These are phyloP conservation scores for Porogramme epimiltina DNA, from an alignment of 1,284 basidiomycete species.

Conservation along the genomic window DNA sequence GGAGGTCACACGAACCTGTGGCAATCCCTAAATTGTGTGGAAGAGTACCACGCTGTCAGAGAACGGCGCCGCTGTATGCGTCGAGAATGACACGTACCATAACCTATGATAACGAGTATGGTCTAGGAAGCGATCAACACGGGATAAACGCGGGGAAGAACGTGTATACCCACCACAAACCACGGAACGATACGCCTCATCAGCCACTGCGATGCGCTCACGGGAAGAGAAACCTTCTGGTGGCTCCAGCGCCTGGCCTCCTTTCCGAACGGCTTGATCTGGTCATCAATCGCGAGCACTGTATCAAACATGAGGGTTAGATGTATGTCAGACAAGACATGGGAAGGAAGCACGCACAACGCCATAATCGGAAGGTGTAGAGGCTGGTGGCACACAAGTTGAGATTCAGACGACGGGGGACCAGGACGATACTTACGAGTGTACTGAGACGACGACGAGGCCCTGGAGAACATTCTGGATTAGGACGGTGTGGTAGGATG, in stretches of 20 bases:
- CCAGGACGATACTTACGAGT: conserved; percentile 10
- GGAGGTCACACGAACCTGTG: conserved; percentile 1
- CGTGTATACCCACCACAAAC: conserved; percentile 10
- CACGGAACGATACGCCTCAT: conserved; percentile 17
- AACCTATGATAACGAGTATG: conserved; percentile 17
- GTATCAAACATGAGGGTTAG: not conserved
- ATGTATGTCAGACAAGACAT: not conserved
- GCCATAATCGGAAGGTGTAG: conserved; percentile 24
- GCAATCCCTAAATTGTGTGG: conserved; percentile 5
- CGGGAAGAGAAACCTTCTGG: conserved; percentile 10
- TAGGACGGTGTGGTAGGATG: not conserved
- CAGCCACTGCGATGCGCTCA: conserved; percentile 11
- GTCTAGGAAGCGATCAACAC: not conserved
- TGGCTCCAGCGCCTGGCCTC: conserved; percentile 18
- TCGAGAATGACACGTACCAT: conserved; percentile 15
- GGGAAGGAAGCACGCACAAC: conserved; percentile 9
- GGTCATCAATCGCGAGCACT: conserved; percentile 21
- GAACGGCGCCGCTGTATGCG: too few species aligned
- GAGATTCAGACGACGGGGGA: not conserved
- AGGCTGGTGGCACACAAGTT: conserved; percentile 5
- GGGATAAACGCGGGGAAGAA: not conserved
- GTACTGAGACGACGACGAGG: conserved; percentile 23
- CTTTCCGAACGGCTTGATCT: conserved; percentile 16
- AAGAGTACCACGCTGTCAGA: too few species aligned
- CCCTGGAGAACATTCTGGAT: conserved; percentile 1